phyloP scores from a whole-genome alignment of 2,329 filamentous ascomycete species.

The Neonectria neomacrospora region DNA sequence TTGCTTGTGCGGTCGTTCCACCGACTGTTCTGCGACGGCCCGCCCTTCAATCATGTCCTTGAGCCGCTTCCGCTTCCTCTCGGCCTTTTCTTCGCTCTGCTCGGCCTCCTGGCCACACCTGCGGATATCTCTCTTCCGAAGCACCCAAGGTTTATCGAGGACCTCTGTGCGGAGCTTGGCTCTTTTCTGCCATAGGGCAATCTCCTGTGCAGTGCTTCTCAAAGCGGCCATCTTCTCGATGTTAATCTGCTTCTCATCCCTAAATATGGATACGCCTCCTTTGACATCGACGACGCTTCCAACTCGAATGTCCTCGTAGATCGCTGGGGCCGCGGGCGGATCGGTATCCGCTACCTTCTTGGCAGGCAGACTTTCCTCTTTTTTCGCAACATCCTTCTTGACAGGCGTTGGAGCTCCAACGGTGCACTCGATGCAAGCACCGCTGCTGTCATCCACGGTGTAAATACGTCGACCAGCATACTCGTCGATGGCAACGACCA shows the following conservation, averaged over 20 bases:
- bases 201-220: slow-evolving; percentile 65
- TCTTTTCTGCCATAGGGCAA: slow-evolving; percentile 68
- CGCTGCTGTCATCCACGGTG: slow-evolving; percentile 74
- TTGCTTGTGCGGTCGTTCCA: slow-evolving; percentile 19
- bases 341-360: slow-evolving; percentile 20
- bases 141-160: slow-evolving; percentile 65
- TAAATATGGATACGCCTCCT: slow-evolving; percentile 61
- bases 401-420: slow-evolving; percentile 25
- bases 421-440: slow-evolving; percentile 64
- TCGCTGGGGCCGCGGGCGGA: background rate
- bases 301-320: slow-evolving; percentile 55
- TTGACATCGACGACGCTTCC: slow-evolving; percentile 68
- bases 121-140: slow-evolving; percentile 61
- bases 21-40: slow-evolving; percentile 12
- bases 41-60: slow-evolving; percentile 32
- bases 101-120: slow-evolving; percentile 61
- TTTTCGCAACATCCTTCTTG: slow-evolving; percentile 10
- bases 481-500: slow-evolving; percentile 73
- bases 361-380: slow-evolving; percentile 11
- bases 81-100: slow-evolving; percentile 43
- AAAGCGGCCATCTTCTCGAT: slow-evolving; percentile 62
- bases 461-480: slow-evolving; percentile 59
- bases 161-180: slow-evolving; percentile 61
- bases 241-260: slow-evolving; percentile 62
- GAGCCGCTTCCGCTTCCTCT: slow-evolving; percentile 42